phyloP scores from a whole-genome alignment of 352 stramenopile genomes.

The Phytophthora pisi region DNA sequence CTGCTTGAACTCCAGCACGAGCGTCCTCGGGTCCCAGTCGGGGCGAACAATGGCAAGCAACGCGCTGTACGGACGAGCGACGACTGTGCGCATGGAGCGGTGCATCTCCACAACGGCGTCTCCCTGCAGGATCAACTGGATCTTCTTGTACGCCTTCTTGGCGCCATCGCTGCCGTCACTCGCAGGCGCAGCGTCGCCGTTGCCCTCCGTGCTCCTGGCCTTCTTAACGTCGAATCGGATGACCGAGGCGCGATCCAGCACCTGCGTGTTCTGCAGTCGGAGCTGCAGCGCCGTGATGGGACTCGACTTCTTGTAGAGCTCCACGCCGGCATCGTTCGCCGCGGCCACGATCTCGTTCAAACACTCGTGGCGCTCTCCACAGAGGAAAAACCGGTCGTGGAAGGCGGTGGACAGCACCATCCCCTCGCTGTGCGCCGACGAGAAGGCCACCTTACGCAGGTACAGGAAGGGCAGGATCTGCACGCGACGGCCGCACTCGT shows the following conservation, averaged over 20 bases:
- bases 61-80: slow-evolving; percentile 60
- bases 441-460: slow-evolving; percentile 53
- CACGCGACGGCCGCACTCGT: slow-evolving; percentile 53
- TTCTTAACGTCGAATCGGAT: slow-evolving; percentile 78
- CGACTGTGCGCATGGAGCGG: slow-evolving; percentile 57
- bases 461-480: slow-evolving; percentile 60
- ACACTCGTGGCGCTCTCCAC: slow-evolving; percentile 60
- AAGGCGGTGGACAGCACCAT: slow-evolving; percentile 68
- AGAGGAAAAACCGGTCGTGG: slow-evolving; percentile 75
- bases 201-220: slow-evolving; percentile 16
- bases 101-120: slow-evolving; percentile 68
- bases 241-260: slow-evolving; percentile 59
- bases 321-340: slow-evolving; percentile 48
- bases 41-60: slow-evolving; percentile 58
- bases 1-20: slow-evolving; percentile 72
- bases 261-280: slow-evolving; percentile 60
- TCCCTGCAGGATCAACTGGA: slow-evolving; percentile 74
- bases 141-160: slow-evolving; percentile 48
- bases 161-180: slow-evolving; percentile 34
- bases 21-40: slow-evolving; percentile 58
- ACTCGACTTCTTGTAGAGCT: slow-evolving; percentile 44
- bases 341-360: slow-evolving; percentile 61
- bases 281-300: slow-evolving; percentile 57
- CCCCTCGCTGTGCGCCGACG: slow-evolving; percentile 50
- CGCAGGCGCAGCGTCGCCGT: slow-evolving; percentile 21